phyloP scores from a whole-genome alignment of 805 yeast genomes.

The Ogataea trehaloabstinens region DNA sequence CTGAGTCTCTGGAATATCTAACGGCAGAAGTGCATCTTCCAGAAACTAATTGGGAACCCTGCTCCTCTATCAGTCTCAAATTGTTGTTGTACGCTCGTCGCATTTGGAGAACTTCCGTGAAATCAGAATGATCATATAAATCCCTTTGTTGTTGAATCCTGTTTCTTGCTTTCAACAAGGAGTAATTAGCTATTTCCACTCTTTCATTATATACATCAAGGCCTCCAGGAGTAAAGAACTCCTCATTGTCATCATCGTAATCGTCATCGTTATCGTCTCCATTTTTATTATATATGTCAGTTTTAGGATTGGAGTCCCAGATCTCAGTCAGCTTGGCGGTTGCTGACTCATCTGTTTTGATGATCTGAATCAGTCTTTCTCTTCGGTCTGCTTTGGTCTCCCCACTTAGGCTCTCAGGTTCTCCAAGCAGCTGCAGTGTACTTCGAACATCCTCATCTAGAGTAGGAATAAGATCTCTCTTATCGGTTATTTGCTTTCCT shows the following conservation, averaged over 20 bases:
- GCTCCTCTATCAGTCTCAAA: slow-evolving; percentile 39
- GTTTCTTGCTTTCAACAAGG: slow-evolving; percentile 44
- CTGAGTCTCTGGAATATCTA: slow-evolving; percentile 39
- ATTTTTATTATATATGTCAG: slow-evolving; percentile 1
- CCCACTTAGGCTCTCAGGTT: slow-evolving; percentile 55
- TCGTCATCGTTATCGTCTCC: slow-evolving; percentile 8
- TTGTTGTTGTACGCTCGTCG: slow-evolving; percentile 17
- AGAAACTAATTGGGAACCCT: slow-evolving; percentile 71
- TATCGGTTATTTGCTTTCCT: slow-evolving; percentile 4
- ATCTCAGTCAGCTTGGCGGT: slow-evolving; percentile 11
- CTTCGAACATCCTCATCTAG: slow-evolving; percentile 60
- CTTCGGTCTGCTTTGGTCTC: slow-evolving; percentile 60
- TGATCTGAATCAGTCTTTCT: slow-evolving; percentile 49
- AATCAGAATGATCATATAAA: slow-evolving; percentile 30
- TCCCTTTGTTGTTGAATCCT: slow-evolving; percentile 39
- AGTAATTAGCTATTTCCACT: slow-evolving; percentile 45
- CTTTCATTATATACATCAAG: slow-evolving; percentile 53
- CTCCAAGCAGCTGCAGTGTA: slow-evolving; percentile 46
- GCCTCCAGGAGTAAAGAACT: slow-evolving; percentile 81
- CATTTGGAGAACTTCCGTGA: slow-evolving; percentile 9
- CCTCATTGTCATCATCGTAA: slow-evolving; percentile 63
- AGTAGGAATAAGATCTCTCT: slow-evolving; percentile 49
- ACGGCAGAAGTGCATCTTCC: slow-evolving; percentile 67
- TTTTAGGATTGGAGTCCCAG: slow-evolving; percentile 5
- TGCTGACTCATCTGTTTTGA: slow-evolving; percentile 34